These are phyloP conservation scores for Camellia sinensis DNA, from an alignment of 148 eudicot genomes.

Conservation along the genomic window DNA sequence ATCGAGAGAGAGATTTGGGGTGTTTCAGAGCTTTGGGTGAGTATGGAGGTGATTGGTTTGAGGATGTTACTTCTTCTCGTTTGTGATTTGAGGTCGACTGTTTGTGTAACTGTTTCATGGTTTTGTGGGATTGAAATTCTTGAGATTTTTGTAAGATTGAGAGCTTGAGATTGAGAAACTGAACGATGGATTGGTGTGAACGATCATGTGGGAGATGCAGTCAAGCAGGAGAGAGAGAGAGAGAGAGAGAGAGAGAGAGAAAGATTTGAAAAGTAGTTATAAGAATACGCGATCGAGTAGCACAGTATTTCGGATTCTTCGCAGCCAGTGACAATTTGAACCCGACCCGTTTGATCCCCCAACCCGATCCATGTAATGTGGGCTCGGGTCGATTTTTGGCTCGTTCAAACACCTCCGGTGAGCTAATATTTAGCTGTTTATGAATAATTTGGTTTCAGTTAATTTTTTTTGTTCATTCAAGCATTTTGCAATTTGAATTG, in stretches of 20 bases:
- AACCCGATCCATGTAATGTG: no score
- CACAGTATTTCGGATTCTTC: no score
- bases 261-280: background rate
- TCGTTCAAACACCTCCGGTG: no score
- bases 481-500: no score
- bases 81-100: conserved; percentile 26
- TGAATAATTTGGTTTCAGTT: no score
- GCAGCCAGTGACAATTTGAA: no score
- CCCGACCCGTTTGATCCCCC: no score
- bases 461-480: no score
- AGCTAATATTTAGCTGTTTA: no score
- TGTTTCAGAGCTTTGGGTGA: conserved; percentile 62
- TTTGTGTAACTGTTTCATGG: conserved; percentile 73
- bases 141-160: background rate
- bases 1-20: conserved; percentile 52
- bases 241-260: conserved; percentile 6
- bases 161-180: background rate
- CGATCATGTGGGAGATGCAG: background rate
- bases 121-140: background rate
- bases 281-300: background rate
- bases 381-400: no score
- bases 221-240: background rate
- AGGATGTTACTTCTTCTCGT: conserved; percentile 43
- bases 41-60: conserved; percentile 31
- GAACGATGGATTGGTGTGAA: background rate